phyloP scores from a whole-genome alignment of 306 rosid genomes.

The Sicyos edulis region DNA sequence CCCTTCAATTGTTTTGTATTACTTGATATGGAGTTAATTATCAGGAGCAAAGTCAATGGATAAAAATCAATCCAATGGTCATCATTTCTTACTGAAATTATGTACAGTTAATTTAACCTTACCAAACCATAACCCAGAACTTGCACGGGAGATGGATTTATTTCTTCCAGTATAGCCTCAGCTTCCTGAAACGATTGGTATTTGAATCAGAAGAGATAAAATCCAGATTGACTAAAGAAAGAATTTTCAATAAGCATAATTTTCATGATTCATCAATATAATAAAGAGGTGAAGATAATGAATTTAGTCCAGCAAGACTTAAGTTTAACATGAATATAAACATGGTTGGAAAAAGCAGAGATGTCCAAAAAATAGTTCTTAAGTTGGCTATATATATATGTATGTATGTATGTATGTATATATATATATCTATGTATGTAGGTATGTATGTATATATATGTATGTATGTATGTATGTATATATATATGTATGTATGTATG shows the following conservation, averaged over 20 bases:
- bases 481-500: too few relatives aligned
- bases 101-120: slow-evolving; percentile 32
- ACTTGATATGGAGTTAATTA: neutral
- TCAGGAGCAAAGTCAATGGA: slow-evolving; percentile 18
- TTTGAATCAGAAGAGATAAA: slow-evolving; percentile 10
- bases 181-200: slow-evolving; percentile 65
- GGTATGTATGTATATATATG: too few relatives aligned
- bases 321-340: too few relatives aligned
- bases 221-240: neutral
- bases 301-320: neutral
- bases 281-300: neutral
- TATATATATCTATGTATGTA: too few relatives aligned
- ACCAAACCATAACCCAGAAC: slow-evolving; percentile 68
- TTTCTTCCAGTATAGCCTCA: slow-evolving; percentile 79
- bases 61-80: slow-evolving; percentile 21
- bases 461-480: too few relatives aligned
- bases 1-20: neutral
- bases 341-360: too few relatives aligned
- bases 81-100: slow-evolving; percentile 11
- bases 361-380: too few relatives aligned
- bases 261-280: neutral
- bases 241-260: neutral
- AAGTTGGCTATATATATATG: too few relatives aligned
- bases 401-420: too few relatives aligned
- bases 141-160: slow-evolving; percentile 63